A percentile compares a stretch with the other conserved stretches of the same genome.
Evolutionary conservation across 768 basidiomycete genomes (phyloP).

Genomic region (Trametes cubensis): DNA sequence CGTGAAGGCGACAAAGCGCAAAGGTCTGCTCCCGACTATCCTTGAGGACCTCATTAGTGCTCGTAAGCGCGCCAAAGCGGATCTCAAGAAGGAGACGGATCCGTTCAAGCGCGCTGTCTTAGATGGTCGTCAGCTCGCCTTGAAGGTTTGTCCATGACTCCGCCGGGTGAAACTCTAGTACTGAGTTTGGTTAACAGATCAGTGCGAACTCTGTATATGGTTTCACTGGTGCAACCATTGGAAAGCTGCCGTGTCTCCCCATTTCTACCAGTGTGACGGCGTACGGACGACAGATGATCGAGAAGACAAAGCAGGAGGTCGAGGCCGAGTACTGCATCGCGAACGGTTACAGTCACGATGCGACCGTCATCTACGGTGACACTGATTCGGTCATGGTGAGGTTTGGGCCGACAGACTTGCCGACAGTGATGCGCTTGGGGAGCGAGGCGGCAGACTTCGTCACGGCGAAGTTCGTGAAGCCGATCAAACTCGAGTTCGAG

Average conservation of each 20-base stretch:
- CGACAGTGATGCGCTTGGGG: conserved; percentile 87
- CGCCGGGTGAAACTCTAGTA: background rate
- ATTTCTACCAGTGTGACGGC: conserved; percentile 96
- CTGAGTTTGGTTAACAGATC: conserved; percentile 60
- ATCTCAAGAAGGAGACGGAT: conserved; percentile 95
- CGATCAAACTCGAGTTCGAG: conserved; percentile 99
- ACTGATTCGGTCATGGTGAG: conserved; percentile 99
- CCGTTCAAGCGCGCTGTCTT: conserved; percentile 96
- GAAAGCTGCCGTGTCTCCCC: conserved; percentile 92
- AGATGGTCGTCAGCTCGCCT: conserved; percentile 94
- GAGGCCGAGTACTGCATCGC: conserved; percentile 83
- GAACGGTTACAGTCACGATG: conserved; percentile 85
- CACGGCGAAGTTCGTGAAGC: conserved; percentile 87
- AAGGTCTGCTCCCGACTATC: conserved; percentile 89
- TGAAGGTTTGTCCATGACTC: conserved; percentile 64
- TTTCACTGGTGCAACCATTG: conserved; percentile 96
- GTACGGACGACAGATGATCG: conserved; percentile 99
- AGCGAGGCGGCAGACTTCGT: conserved; percentile 92
- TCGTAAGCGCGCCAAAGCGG: conserved; percentile 92
- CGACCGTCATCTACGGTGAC: conserved; percentile 96
- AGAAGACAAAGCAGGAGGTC: conserved; percentile 93
- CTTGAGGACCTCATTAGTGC: conserved; percentile 93
- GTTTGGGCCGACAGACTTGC: conserved; percentile 89
- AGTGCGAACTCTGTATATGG: conserved; percentile 99
- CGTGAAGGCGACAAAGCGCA: conserved; percentile 67